A percentile compares a stretch with the other conserved stretches of the same genome.
Evolutionary conservation across 1,284 basidiomycete species (phyloP).

Genomic region (Wallemia ichthyophaga): DNA sequence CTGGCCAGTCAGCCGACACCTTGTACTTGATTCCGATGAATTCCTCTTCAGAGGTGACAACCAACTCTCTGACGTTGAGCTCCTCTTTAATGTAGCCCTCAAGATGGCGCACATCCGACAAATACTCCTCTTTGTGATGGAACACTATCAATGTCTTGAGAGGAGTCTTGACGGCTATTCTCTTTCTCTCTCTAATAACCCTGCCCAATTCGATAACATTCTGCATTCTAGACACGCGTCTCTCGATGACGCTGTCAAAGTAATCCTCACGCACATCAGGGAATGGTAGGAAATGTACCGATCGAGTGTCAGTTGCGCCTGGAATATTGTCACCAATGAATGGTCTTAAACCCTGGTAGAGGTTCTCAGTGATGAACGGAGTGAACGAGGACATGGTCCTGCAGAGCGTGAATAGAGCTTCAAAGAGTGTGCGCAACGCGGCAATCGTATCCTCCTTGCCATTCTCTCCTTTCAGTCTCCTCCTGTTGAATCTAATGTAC

Average conservation of each 20-base stretch:
- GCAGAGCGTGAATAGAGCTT: slow-evolving; percentile 76
- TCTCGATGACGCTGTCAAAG: slow-evolving; percentile 83
- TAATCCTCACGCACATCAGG: slow-evolving; percentile 80
- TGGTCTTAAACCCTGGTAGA: slow-evolving; percentile 65
- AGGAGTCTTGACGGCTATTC: slow-evolving; percentile 76
- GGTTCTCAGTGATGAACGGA: slow-evolving; percentile 86
- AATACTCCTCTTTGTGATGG: slow-evolving; percentile 60
- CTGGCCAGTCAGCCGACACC: slow-evolving; percentile 81
- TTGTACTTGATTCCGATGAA: slow-evolving; percentile 68
- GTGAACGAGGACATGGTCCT: slow-evolving; percentile 94
- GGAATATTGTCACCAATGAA: slow-evolving; percentile 42
- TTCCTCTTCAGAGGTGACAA: slow-evolving; percentile 65
- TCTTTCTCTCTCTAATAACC: slow-evolving; percentile 62
- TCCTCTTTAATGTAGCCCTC: slow-evolving; percentile 77
- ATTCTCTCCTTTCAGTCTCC: slow-evolving; percentile 80
- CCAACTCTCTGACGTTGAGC: slow-evolving; percentile 70
- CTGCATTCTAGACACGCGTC: slow-evolving; percentile 82
- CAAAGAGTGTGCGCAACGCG: slow-evolving; percentile 86
- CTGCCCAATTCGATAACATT: slow-evolving; percentile 75
- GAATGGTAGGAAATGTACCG: slow-evolving; percentile 85
- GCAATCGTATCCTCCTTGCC: slow-evolving; percentile 60
- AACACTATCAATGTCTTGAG: slow-evolving; percentile 79
- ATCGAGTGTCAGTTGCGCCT: slow-evolving; percentile 35
- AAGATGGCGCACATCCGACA: slow-evolving; percentile 57
- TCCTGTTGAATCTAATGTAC: slow-evolving; percentile 98